Evolutionary conservation across 2,329 filamentous ascomycete species (phyloP), one percentile per base, ranked within the genome.

Genomic region (Chrysosporium queenslandicum): DNA sequence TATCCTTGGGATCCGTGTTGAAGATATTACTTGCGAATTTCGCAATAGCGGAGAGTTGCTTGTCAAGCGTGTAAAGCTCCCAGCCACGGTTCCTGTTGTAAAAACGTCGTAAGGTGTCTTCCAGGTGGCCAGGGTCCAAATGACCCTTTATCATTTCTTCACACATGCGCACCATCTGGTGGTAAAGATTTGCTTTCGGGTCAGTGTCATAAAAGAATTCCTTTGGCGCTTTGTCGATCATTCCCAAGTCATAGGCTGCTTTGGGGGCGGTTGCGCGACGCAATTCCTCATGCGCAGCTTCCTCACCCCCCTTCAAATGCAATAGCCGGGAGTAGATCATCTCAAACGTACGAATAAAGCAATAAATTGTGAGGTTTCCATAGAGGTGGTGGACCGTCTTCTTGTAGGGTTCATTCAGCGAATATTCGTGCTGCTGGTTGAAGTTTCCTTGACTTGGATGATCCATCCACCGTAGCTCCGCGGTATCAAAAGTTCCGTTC

Each of bases 271-370:
- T 83, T 41, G 87, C 81, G 18, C 87, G 84, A 23, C 77, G 74
- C 36, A 96, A 83, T 61, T 87, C 83, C 59, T 82, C 79, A 45
- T 80, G 76, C 8, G 94, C 90, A 41, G 83, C 79, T 2, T 79
- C 76, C 61, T 86, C 85, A 63, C 84, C 84, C 54, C 83, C 77
- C 72, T 97, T 97, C 67, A 97, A 81, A 55, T 86, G 85, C 57
- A 85, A 76, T 12, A 98, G 77, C 37, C 92, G 83, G 62, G 83
- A 81, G 70, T 95, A 97, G 4, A 98, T 74, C n/a, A 85, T 86
- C 64, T 95, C 82, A 66, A 98, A 92, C 56, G 95, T 83, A 60
- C 85, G 87, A 73, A 98, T 86, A 76, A 98, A 97, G 69, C 92
- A 90, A 65, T 89, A 95, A 55, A 98, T 84, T 2, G 85, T 87